Base-by-base conservation (phyloP, 169 alveolate species). In the Cryptosporidium meleagridis region DNA sequence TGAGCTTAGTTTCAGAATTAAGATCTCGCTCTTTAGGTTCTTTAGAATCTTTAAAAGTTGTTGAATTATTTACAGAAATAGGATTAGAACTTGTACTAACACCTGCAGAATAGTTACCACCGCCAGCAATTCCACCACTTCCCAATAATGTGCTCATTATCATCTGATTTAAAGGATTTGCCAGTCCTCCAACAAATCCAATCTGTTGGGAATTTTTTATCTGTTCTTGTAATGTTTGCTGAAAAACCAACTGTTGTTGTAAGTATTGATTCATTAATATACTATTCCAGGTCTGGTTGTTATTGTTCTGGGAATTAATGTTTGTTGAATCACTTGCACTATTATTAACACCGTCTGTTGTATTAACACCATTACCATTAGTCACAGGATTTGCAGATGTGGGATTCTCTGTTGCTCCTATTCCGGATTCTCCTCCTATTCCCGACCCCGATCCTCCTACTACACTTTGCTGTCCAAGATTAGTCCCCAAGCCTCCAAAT, bases 251-350 rank as follows among this genome's bases (percentile, higher is more conserved):
- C 26, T 80, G 89, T 65, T 80, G 89, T 45, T 80, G 89, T 5
- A 80, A n/a, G 59, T 80, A 80, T 31, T 80, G 89, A 65, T 80
- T 80, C 89, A 80, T 65, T 51, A 80, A 37, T n/a, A 80, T 31
- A 16, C 31, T 29, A 4, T 45, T 37, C 89, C 89, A 62, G 4
- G 31, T 44, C 70, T 62, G 65, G 3, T 55, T 31, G 37, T 55
- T 37, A 26, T 26, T 55, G 14, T 18, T n/a, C 2, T 23, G 35
- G 12, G 14, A 3, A 23, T 26, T 26, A 16, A 5, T 55, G 10
- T 10, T 55, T 26, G 18, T n/a, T 8, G 67, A 16, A 55, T 55
- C 67, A n/a, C 3, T 26, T 55, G 35, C 7, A 55, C 23, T 55
- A 10, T 21, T 55, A 8, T 21, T 55, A 8, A 35, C 67, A 55